These are phyloP conservation scores for Podospora sp. DNA, from an alignment of 495 filamentous ascomycete species.

Conservation along the genomic window DNA sequence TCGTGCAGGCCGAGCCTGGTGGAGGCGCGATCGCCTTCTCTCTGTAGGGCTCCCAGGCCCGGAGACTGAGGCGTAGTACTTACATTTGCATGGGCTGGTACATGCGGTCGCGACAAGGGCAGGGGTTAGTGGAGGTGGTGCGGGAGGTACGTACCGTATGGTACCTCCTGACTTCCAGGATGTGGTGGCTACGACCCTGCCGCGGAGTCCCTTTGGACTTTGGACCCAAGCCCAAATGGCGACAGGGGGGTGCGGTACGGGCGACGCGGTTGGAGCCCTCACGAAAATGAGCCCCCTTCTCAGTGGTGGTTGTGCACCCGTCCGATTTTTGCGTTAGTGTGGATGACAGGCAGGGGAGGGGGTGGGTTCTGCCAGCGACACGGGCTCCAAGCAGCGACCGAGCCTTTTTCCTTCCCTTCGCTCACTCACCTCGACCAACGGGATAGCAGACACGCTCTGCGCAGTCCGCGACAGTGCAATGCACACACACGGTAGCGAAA, in stretches of 20 bases:
- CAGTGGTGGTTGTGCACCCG: slow-evolving; percentile 13
- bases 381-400: slow-evolving; percentile 20
- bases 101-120: slow-evolving; percentile 20
- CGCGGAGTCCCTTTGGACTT: slow-evolving; percentile 8
- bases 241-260: slow-evolving; percentile 15
- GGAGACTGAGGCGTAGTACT: slow-evolving; percentile 36
- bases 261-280: slow-evolving; percentile 31
- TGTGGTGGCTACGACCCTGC: slow-evolving; percentile 4
- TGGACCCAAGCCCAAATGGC: slow-evolving; percentile 4
- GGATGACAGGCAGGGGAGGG: slow-evolving; percentile 27
- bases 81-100: slow-evolving; percentile 33
- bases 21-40: slow-evolving; percentile 40
- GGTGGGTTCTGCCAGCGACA: background rate
- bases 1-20: slow-evolving; percentile 35
- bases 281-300: slow-evolving; percentile 27
- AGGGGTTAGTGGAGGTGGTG: slow-evolving; percentile 22
- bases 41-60: slow-evolving; percentile 31
- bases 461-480: background rate
- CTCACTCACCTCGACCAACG: background rate
- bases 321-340: slow-evolving; percentile 28
- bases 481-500: background rate
- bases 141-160: slow-evolving; percentile 2
- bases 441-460: background rate
- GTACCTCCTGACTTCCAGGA: slow-evolving; percentile 10
- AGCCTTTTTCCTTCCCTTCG: slow-evolving; percentile 13